Percentiles rank a stretch among this genome's conserved stretches.
Evolutionary conservation across 441 rosid genomes (phyloP).

Genomic region (Manihot esculenta): DNA sequence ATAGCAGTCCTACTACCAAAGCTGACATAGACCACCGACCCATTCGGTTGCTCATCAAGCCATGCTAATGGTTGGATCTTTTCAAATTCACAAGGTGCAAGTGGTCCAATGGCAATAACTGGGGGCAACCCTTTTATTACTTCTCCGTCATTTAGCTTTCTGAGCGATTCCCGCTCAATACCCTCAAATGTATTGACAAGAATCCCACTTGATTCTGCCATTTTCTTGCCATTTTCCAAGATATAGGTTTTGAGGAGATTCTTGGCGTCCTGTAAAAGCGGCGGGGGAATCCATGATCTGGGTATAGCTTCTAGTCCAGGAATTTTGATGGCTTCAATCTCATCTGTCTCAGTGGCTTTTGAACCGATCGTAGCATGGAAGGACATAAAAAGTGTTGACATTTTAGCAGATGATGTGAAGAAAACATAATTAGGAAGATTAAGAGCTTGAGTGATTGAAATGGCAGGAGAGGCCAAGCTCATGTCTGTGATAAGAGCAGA

Average conservation of each 20-base stretch:
- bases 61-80: constrained; percentile 20
- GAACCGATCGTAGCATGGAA: constrained; percentile 15
- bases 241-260: constrained; percentile 21
- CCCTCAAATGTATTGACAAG: constrained; percentile 31
- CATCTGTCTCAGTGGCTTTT: background rate
- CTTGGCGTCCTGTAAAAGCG: constrained; percentile 23
- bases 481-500: constrained; percentile 35
- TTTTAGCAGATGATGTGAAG: constrained; percentile 42
- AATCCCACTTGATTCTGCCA: constrained; percentile 33
- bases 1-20: constrained; percentile 46
- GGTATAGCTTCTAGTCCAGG: constrained; percentile 33
- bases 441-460: constrained; percentile 25
- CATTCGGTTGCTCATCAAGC: constrained; percentile 30
- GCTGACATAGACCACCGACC: constrained; percentile 35
- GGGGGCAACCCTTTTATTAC: constrained; percentile 21
- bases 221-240: constrained; percentile 29
- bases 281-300: constrained; percentile 36
- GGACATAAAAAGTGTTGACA: constrained; percentile 30
- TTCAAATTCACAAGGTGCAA: constrained; percentile 26
- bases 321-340: constrained; percentile 17
- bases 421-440: constrained; percentile 33
- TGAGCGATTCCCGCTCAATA: constrained; percentile 28
- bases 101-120: constrained; percentile 31
- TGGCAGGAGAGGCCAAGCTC: constrained; percentile 24
- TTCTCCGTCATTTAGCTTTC: constrained; percentile 21